phyloP scores from a whole-genome alignment of 768 basidiomycete species.

The Trametes cingulata region DNA sequence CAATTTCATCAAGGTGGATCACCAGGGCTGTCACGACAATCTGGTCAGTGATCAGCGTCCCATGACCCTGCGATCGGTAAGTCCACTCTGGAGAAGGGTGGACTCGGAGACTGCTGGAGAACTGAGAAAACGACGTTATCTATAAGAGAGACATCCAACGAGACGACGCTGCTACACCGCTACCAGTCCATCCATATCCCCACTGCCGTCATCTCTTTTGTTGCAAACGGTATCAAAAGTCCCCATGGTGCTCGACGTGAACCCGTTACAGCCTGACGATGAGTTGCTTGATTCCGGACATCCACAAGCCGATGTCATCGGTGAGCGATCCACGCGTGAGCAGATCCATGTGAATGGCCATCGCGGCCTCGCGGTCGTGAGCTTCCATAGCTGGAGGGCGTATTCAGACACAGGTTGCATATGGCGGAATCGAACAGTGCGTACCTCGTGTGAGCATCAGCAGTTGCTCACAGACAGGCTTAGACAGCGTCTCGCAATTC shows the following conservation, averaged over 20 bases:
- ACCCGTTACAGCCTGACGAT: constrained; percentile 62
- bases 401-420: not conserved
- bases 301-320: constrained; percentile 83
- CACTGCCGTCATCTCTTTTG: constrained; percentile 10
- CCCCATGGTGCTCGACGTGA: not conserved
- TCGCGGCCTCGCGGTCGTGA: constrained; percentile 72
- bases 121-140: not conserved
- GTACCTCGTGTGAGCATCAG: constrained; percentile 71
- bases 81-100: not conserved
- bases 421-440: constrained; percentile 13
- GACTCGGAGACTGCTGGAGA: not conserved
- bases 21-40: not conserved
- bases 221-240: constrained; percentile 11
- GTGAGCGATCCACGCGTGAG: constrained; percentile 77
- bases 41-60: not conserved
- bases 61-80: not conserved
- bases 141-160: constrained; percentile 12
- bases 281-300: constrained; percentile 89
- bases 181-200: constrained; percentile 6
- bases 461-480: constrained; percentile 69
- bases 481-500: constrained; percentile 83
- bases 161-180: constrained; percentile 17
- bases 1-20: too few relatives aligned
- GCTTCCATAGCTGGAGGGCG: constrained; percentile 70
- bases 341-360: constrained; percentile 84